Evolutionary conservation across 345 rosid genomes (phyloP), one percentile per base, ranked within the genome.

Genomic region (Conringia planisiliqua): DNA sequence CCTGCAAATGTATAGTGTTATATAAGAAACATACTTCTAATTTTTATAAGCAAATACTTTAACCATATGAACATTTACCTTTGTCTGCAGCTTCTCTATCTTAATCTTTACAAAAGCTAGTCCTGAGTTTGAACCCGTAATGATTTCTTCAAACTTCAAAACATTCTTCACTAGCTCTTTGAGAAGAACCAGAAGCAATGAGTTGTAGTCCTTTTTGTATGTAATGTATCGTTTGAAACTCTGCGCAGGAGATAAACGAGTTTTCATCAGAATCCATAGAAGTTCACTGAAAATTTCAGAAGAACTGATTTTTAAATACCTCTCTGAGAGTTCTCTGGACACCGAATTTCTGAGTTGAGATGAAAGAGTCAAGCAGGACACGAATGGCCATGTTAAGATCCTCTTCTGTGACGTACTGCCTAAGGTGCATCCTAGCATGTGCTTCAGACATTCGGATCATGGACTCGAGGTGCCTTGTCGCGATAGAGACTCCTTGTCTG

Each of bases 401-500:
- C 62, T 95, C 97, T 77, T 90, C 96, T 6, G 84, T 95, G 3
- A 90, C 97, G 73, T 95, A 90, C 74, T 90, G 96, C 30, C 97
- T 86, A 73, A 95, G 93, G 75, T 92, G 97, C 91, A 95, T 95
- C 83, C 97, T 86, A 36, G 99, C 99, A 85, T 95, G 97, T 63
- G 99, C 92, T 80, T 95, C 99, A 30, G 97, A 90, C 97, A 92
- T 95, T 67, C 97, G 83, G 47, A 95, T 95, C 99, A 95, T 95
- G 3, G 97, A 95, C 83, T 95, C 99, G 2, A 92, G 90, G 82
- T 95, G 99, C 81, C 99, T 86, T 77, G 93, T 93, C n/a, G 97
- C 99, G 32, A 95, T 95, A 0, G 97, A 96, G 38, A 95, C 92
- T 47, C 99, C 99, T 87, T 92, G 97, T 54, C 99, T 97, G 33